Evolutionary conservation across 1,139 yeast genomes (phyloP).

Genomic region (Blastobotrys proliferans): DNA sequence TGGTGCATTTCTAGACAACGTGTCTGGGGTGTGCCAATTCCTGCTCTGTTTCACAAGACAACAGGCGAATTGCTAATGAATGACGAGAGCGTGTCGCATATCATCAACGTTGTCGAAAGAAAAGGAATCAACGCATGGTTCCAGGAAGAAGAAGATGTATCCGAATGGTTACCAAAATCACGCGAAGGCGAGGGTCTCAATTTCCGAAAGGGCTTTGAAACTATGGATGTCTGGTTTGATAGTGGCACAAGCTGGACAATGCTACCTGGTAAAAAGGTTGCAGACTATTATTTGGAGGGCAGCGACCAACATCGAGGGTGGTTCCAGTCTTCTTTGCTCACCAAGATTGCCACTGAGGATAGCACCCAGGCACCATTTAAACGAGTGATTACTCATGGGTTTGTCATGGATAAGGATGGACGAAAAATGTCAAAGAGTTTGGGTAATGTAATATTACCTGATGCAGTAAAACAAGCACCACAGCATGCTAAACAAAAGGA

Average conservation of each 20-base stretch:
- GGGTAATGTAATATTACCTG: constrained; percentile 77
- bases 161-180: constrained; percentile 69
- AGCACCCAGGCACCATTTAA: constrained; percentile 57
- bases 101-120: constrained; percentile 50
- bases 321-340: constrained; percentile 92
- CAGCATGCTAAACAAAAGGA: constrained; percentile 53
- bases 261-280: constrained; percentile 42
- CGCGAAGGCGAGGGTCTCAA: constrained; percentile 36
- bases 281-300: constrained; percentile 88
- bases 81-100: constrained; percentile 47
- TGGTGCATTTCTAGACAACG: constrained; percentile 99
- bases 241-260: constrained; percentile 92
- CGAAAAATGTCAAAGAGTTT: constrained; percentile 91
- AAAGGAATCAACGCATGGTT: constrained; percentile 42
- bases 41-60: constrained; percentile 64
- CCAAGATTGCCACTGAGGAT: constrained; percentile 53
- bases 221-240: constrained; percentile 99
- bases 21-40: constrained; percentile 98
- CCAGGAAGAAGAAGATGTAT: constrained; percentile 45
- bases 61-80: constrained; percentile 59
- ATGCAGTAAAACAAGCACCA: constrained; percentile 40
- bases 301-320: constrained; percentile 98
- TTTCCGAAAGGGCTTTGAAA: constrained; percentile 70
- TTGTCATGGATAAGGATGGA: constrained; percentile 79
- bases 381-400: constrained; percentile 85